A percentile compares a stretch with the other conserved stretches of the same genome.
phyloP scores from a whole-genome alignment of 129 eudicot species.

The Tagetes patula region DNA sequence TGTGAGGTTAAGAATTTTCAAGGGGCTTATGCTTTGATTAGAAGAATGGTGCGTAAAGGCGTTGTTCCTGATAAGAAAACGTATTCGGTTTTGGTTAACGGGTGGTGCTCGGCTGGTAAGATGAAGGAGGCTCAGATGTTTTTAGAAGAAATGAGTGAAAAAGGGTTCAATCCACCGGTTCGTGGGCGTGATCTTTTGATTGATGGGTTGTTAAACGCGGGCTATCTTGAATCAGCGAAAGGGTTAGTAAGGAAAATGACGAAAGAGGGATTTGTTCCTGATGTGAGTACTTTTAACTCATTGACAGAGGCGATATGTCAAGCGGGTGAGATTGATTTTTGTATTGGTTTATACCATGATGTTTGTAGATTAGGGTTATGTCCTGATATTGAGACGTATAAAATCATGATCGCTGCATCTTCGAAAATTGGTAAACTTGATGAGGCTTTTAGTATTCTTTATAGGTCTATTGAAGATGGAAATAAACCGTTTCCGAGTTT shows the following conservation, averaged over 20 bases:
- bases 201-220: slow-evolving; percentile 84
- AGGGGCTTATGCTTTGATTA: slow-evolving; percentile 80
- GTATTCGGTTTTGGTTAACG: slow-evolving; percentile 74
- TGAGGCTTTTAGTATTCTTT: slow-evolving; percentile 75
- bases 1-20: slow-evolving; percentile 90
- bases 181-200: slow-evolving; percentile 87
- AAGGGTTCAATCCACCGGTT: slow-evolving; percentile 89
- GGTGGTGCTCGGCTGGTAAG: slow-evolving; percentile 96
- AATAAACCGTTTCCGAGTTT: slow-evolving; percentile 88
- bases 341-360: slow-evolving; percentile 64
- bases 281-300: slow-evolving; percentile 76
- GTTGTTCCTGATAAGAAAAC: slow-evolving; percentile 71
- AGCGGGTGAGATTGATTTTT: slow-evolving; percentile 76
- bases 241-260: slow-evolving; percentile 89
- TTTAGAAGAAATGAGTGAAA: slow-evolving; percentile 84
- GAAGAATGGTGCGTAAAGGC: slow-evolving; percentile 84
- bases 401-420: slow-evolving; percentile 62
- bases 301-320: slow-evolving; percentile 69
- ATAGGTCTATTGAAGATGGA: slow-evolving; percentile 84
- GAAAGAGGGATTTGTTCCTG: slow-evolving; percentile 87
- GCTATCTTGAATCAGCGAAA: slow-evolving; percentile 85
- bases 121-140: slow-evolving; percentile 86
- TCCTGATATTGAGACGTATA: slow-evolving; percentile 76
- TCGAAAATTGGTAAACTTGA: slow-evolving; percentile 58
- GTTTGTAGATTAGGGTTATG: slow-evolving; percentile 69